Base-by-base conservation (phyloP, 768 basidiomycete genomes). In the Tricholoma bakamatsutake region DNA sequence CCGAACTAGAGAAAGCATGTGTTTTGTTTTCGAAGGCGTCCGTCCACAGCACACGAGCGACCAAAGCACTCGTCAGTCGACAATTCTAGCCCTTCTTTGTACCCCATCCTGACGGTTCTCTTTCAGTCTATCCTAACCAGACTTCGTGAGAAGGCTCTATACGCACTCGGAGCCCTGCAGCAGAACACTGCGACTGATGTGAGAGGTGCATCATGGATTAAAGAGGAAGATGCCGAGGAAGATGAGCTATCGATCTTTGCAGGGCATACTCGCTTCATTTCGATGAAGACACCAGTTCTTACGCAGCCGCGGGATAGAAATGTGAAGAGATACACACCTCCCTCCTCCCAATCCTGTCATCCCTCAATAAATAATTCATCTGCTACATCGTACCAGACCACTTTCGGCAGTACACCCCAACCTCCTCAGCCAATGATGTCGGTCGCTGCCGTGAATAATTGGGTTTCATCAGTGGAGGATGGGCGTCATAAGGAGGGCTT, bases 241-340 rank as follows among this genome's bases (percentile, higher is more conserved):
- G 87, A 89, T 56, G 87, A 87, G 57, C 72, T 90, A 5, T 74
- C 80, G 0, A 85, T 89, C 42, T 84, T 88, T 61, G 81, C 85
- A 0, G 88, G 87, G 3, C 80, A 80, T 56, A 85, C 81, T 0
- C 75, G 81, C 11, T 80, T 89, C 37, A 79, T 87, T 9, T 79
- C 81, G 2, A 70, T 73, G 7, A 76, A 77, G 61, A 18, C 12
- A 11, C 70, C 64, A 54, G 68, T 53, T 17, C 18, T 60, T 8
- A 56, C 57, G 31, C 45, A 48, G 15, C 31, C 66, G 58, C 33
- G 55, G 24, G 39, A 58, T 2, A 42, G 57, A 5, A 37, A 59
- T 6, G 21, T 61, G 12, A 57, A 63, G 4, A 49, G 42, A 7
- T 8, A 47, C 18, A 50, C 56, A 12, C 60, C 65, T 10, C 50